These are phyloP conservation scores for Silene latifolia DNA, from an alignment of 148 eudicot species.

Conservation along the genomic window DNA sequence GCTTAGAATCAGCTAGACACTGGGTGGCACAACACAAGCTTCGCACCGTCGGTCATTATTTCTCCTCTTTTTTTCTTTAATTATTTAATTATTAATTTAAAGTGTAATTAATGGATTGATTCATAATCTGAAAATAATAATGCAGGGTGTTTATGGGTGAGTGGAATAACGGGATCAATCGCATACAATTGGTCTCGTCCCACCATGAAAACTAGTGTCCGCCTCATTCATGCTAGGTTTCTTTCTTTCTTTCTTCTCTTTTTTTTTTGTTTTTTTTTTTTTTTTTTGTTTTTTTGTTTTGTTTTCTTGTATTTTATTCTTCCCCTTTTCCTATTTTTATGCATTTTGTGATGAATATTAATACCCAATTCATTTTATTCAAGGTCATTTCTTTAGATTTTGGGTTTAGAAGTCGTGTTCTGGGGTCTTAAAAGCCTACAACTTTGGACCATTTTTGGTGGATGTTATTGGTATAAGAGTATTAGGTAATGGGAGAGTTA, in stretches of 20 bases:
- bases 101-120: background rate
- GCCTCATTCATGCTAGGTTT: slow-evolving; percentile 79
- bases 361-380: background rate
- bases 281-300: no score
- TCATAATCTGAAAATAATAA: no score
- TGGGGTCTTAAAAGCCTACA: background rate
- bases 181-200: slow-evolving; percentile 93
- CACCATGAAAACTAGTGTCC: slow-evolving; percentile 81
- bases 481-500: no score
- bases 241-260: background rate
- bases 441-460: background rate
- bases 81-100: background rate
- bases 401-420: background rate
- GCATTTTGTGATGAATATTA: background rate
- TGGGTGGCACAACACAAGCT: slow-evolving; percentile 69
- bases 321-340: background rate
- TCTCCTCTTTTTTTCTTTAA: no score
- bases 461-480: background rate
- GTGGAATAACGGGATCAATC: slow-evolving; percentile 64
- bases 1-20: slow-evolving; percentile 36
- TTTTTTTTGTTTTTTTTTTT: no score
- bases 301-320: no score
- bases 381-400: background rate
- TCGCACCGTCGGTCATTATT: slow-evolving; percentile 53
- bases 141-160: slow-evolving; percentile 63